Percentiles rank a stretch among this genome's conserved stretches.
Evolutionary conservation across 176 grass and related monocot genomes (phyloP).

Genomic region (Pontederia crassipes): DNA sequence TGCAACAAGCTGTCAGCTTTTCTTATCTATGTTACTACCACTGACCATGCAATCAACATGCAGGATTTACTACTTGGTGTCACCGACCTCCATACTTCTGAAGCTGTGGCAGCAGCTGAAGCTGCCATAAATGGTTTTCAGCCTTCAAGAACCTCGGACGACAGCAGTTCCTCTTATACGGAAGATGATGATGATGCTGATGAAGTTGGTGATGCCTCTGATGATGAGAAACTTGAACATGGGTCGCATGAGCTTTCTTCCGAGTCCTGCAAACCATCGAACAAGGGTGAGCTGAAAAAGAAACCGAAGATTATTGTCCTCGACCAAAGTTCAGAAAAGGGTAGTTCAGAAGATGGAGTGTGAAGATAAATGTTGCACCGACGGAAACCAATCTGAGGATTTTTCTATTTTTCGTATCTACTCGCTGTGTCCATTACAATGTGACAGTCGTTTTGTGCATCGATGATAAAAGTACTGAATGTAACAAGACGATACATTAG

Average conservation of each 20-base stretch:
- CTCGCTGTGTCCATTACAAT: too few relatives aligned
- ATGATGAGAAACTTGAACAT: constrained; percentile 12
- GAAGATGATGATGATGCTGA: constrained; percentile 30
- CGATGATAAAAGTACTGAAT: too few relatives aligned
- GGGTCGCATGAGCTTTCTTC: constrained; percentile 16
- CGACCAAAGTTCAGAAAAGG: constrained; percentile 10
- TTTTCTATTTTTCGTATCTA: too few relatives aligned
- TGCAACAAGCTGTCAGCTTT: not conserved
- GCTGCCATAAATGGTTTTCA: constrained; percentile 32
- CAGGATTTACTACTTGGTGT: constrained; percentile 89
- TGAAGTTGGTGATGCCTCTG: constrained; percentile 12
- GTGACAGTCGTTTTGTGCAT: too few relatives aligned
- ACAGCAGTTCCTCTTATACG: constrained; percentile 35
- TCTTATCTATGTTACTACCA: too few relatives aligned
- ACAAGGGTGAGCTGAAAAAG: constrained; percentile 41
- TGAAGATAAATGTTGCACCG: too few relatives aligned
- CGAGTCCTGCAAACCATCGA: not conserved
- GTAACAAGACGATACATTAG: too few relatives aligned
- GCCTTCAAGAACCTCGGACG: constrained; percentile 22
- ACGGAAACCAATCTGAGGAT: too few relatives aligned
- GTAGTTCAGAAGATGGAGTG: not conserved
- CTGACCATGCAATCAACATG: constrained; percentile 6
- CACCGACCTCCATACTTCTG: constrained; percentile 55
- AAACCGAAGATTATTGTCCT: constrained; percentile 69
- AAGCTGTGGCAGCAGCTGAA: constrained; percentile 76